A percentile compares a stretch with the other conserved stretches of the same genome.
Conservation (phyloP, 208 protist genomes). For the Leishmania arabica region DNA sequence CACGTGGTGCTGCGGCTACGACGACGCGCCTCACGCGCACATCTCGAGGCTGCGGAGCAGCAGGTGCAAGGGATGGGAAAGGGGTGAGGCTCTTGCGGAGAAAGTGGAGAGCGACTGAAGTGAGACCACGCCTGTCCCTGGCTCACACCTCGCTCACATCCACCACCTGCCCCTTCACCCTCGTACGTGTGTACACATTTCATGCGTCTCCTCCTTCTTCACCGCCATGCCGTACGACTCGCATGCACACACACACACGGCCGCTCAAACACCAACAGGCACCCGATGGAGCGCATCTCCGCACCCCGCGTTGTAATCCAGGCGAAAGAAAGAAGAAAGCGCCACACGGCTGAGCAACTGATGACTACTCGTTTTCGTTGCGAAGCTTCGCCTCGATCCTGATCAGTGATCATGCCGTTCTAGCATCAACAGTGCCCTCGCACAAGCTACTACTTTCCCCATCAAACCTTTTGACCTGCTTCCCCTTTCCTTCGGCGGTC, state of each 20-base stretch:
- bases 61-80: neutral
- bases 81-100: neutral
- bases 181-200: neutral
- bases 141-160: neutral
- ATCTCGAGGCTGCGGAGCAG: neutral
- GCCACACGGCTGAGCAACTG: neutral
- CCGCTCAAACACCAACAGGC: neutral
- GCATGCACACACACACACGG: neutral
- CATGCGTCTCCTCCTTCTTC: neutral
- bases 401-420: neutral
- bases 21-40: neutral
- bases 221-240: neutral
- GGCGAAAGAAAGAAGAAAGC: neutral
- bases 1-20: conserved; percentile 42
- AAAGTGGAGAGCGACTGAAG: neutral
- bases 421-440: neutral
- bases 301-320: neutral
- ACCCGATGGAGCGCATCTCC: neutral
- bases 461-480: neutral
- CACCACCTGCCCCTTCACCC: neutral
- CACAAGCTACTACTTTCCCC: neutral
- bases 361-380: neutral
- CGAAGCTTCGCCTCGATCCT: neutral
- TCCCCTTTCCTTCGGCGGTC: neutral
- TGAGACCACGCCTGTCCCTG: neutral